Conservation (phyloP, 2,329 filamentous ascomycete genomes). For the Paecilomyces sp. region DNA sequence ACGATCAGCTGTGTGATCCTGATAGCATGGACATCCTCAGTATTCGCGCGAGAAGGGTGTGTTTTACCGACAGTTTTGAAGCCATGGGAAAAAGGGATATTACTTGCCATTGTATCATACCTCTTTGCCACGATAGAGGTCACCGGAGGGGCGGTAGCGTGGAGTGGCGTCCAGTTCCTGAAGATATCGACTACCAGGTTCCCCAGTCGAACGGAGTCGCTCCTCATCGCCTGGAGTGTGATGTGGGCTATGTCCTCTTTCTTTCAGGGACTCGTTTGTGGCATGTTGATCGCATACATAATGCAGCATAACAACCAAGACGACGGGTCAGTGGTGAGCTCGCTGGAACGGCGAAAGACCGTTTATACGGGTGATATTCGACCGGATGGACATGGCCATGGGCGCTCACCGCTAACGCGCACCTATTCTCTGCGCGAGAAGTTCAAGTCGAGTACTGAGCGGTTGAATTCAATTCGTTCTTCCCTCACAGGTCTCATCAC, state of each 20-base stretch:
- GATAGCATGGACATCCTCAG: conserved; percentile 12
- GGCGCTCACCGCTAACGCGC: conserved; percentile 5
- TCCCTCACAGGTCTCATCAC: conserved; percentile 18
- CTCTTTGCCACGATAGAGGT: conserved; percentile 17
- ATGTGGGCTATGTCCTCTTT: conserved; percentile 27
- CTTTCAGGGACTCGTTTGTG: conserved; percentile 22
- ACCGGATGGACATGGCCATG: conserved; percentile 1
- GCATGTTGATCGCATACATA: conserved; percentile 16
- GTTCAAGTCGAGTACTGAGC: conserved; percentile 8
- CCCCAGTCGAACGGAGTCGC: conserved; percentile 1
- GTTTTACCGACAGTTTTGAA: conserved; percentile 5
- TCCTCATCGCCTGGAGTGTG: conserved; percentile 29
- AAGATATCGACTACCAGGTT: conserved; percentile 4
- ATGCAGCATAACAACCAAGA: conserved; percentile 4
- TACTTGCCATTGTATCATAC: conserved; percentile 15
- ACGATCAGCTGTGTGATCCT: conserved; percentile 16
- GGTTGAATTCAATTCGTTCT: conserved; percentile 7
- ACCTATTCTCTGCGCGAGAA: conserved; percentile 6
- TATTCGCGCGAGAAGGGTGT: conserved; percentile 11
- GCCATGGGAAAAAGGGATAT: conserved; percentile 12
- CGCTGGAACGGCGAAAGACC: conserved; percentile 17
- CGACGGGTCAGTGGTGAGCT: conserved; percentile 16
- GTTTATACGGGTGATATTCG: conserved; percentile 2
- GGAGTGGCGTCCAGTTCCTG: conserved; percentile 10
- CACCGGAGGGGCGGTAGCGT: conserved; percentile 21